Evolutionary conservation across 371 early-diverging fungal genomes (phyloP), one percentile per base, ranked within the genome.

Genomic region (Ecytonucleospora hepatopenaei): DNA sequence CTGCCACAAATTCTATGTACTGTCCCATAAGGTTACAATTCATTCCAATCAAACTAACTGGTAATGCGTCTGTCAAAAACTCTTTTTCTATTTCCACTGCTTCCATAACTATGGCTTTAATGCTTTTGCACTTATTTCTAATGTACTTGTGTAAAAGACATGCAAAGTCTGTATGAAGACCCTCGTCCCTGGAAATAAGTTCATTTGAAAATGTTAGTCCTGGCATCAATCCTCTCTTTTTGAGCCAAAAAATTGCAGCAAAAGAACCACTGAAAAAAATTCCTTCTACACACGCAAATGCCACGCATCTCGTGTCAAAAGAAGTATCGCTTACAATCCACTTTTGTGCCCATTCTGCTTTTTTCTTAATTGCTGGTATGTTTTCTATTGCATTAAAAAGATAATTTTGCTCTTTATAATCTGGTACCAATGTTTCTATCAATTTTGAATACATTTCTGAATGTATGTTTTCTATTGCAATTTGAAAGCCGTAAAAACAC

Each of bases 381-480:
- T 88, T 94, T 65, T 91, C 89, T 70, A 95, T 86, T 31, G 95
- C 96, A 73, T 92, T 88, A 81, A 97, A 95, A 32, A 97, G 83
- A 75, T 84, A 84, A 66, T 86, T 84, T 67, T 91, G 87, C 74
- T 95, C 87, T 33, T 74, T 75, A 54, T 84, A 78, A 74, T 96
- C 95, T 76, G 87, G 87, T 78, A 97, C 89, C 79, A 94, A 94
- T 27, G 95, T 90, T 74, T 97, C 98, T 65, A 97, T 94, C 32
- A 97, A 82, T 17, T 96, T 83, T 64, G 88, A 88, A 84, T 97
- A 97, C 84, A 94, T 96, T 81, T 97, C 98, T 30, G 89, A 85
- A 82, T 97, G 98, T 67, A 97, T 90, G 82, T 94, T 96, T 80
- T 97, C 98, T 71, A 97, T 97, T 90, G 93, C 94, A 76, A 97